phyloP scores from a whole-genome alignment of 345 rosid species.

The Laguncularia racemosa region DNA sequence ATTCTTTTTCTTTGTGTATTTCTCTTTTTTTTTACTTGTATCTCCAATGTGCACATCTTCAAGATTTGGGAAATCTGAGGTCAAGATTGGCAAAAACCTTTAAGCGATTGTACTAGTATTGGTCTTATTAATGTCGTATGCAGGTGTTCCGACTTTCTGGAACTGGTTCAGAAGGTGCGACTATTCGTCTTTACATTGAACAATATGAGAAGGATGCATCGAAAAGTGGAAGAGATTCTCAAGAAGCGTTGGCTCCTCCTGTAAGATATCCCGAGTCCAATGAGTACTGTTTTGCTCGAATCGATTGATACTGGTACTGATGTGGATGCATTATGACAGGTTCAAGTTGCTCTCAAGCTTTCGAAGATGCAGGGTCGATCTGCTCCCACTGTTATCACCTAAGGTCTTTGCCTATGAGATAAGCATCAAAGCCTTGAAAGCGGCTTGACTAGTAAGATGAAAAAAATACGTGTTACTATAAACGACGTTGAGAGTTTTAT shows the following conservation, averaged over 20 bases:
- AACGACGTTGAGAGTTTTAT: too few relatives aligned
- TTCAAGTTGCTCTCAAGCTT: slow-evolving; percentile 83
- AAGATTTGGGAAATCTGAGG: too few relatives aligned
- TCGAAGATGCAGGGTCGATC: slow-evolving; percentile 94
- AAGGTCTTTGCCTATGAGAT: slow-evolving; percentile 2
- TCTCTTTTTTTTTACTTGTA: too few relatives aligned
- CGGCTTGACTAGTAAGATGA: too few relatives aligned
- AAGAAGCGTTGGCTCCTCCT: slow-evolving; percentile 85
- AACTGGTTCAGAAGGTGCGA: slow-evolving; percentile 98
- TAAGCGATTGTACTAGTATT: too few relatives aligned
- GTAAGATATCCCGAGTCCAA: slow-evolving; percentile 29
- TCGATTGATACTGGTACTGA: slow-evolving; percentile 2
- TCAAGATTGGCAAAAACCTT: too few relatives aligned
- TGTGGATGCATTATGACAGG: slow-evolving; percentile 37
- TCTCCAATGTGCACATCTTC: too few relatives aligned
- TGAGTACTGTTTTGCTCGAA: too few relatives aligned
- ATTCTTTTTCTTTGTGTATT: too few relatives aligned
- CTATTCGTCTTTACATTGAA: slow-evolving; percentile 93
- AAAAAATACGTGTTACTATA: too few relatives aligned
- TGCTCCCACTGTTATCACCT: slow-evolving; percentile 92
- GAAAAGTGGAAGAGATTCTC: slow-evolving; percentile 81
- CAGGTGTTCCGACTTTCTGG: slow-evolving; percentile 99
- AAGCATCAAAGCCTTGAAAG: too few relatives aligned
- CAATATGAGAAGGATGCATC: slow-evolving; percentile 94
- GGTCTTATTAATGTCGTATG: too few relatives aligned